Percentiles rank a stretch among this genome's conserved stretches.
These are phyloP conservation scores for Whalleya microplaca DNA, from an alignment of 2,329 filamentous ascomycete genomes.

Conservation along the genomic window DNA sequence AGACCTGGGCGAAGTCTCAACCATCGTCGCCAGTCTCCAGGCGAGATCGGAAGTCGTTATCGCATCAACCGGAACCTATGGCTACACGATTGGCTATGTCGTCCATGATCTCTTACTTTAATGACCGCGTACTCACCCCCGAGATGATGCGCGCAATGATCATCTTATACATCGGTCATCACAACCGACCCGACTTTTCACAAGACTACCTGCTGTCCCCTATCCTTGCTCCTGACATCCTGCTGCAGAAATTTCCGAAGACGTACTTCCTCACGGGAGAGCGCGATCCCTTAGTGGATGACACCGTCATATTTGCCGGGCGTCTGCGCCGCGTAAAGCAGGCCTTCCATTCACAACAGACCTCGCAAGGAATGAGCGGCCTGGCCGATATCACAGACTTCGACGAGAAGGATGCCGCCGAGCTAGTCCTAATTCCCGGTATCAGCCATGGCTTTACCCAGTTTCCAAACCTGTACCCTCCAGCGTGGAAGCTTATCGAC, in stretches of 20 bases:
- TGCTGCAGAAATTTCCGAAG: conserved; percentile 88
- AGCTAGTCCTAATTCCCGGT: conserved; percentile 84
- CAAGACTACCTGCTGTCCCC: conserved; percentile 91
- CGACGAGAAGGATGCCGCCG: conserved; percentile 74
- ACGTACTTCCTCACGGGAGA: conserved; percentile 94
- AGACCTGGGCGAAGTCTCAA: conserved; percentile 38
- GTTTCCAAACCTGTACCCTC: conserved; percentile 85
- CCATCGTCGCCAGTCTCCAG: conserved; percentile 21
- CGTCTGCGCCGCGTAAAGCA: conserved; percentile 80
- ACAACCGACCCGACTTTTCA: conserved; percentile 89
- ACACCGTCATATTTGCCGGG: conserved; percentile 95
- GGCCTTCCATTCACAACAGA: conserved; percentile 52
- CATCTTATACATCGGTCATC: conserved; percentile 92
- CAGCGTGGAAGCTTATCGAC: conserved; percentile 86
- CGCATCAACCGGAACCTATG: conserved; percentile 62
- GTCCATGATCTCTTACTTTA: conserved; percentile 98
- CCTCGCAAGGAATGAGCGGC: conserved; percentile 54
- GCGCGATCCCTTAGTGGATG: conserved; percentile 91
- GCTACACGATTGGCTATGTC: conserved; percentile 90
- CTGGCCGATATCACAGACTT: conserved; percentile 58
- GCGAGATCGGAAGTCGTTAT: conserved; percentile 35
- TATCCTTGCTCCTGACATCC: conserved; percentile 81
- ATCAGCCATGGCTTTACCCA: conserved; percentile 94
- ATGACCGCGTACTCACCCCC: conserved; percentile 89
- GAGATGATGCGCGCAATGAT: conserved; percentile 99